Conservation (phyloP, 495 filamentous ascomycete genomes). For the Trichoderma orchidacearum region DNA sequence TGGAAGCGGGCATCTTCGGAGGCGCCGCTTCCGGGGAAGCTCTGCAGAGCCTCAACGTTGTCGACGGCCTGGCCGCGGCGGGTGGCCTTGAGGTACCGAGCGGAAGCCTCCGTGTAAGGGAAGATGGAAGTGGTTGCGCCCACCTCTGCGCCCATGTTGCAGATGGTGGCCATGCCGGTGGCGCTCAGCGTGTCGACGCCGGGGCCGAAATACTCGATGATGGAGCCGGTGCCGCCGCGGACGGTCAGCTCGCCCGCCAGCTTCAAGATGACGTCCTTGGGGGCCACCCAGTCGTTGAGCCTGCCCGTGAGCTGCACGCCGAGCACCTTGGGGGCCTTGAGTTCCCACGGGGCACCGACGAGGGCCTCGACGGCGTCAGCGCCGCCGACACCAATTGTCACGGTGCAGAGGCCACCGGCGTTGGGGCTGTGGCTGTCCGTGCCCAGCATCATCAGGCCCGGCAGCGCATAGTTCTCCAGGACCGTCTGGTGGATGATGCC, state of each 20-base stretch:
- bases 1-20: constrained; percentile 24
- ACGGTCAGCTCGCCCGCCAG: constrained; percentile 87
- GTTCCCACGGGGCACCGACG: constrained; percentile 91
- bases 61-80: constrained; percentile 59
- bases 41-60: constrained; percentile 41
- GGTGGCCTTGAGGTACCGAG: constrained; percentile 70
- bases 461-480: constrained; percentile 94
- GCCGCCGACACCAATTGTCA: constrained; percentile 95
- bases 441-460: constrained; percentile 97
- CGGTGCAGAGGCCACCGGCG: constrained; percentile 80
- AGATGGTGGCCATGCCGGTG: constrained; percentile 86
- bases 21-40: constrained; percentile 18
- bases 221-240: constrained; percentile 83
- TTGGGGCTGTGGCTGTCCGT: constrained; percentile 98
- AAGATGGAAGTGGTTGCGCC: constrained; percentile 95
- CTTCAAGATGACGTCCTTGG: constrained; percentile 88
- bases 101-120: constrained; percentile 34
- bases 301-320: constrained; percentile 77
- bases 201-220: constrained; percentile 83
- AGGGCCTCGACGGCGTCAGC: constrained; percentile 96
- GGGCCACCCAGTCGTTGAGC: constrained; percentile 79
- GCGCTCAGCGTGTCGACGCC: constrained; percentile 81
- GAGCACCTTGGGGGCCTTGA: constrained; percentile 83
- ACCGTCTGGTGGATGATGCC: constrained; percentile 99
- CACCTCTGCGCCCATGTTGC: constrained; percentile 83